A percentile compares a stretch with the other conserved stretches of the same genome.
phyloP scores from a whole-genome alignment of 148 eudicot species.

The Chenopodium suecicum region DNA sequence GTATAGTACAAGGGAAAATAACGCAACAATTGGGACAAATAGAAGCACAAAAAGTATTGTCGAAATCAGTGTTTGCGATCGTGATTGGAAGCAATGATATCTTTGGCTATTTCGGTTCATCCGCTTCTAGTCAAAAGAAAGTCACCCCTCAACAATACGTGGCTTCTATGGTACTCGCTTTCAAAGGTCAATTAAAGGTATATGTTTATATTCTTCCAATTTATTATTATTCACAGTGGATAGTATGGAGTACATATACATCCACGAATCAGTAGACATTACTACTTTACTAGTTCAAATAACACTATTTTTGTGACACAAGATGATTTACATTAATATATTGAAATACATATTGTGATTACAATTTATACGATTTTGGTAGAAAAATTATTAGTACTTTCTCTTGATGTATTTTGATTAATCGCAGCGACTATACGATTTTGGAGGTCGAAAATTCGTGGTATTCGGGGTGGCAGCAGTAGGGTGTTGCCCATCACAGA shows the following conservation, averaged over 20 bases:
- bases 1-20: constrained; percentile 38
- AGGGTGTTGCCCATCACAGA: constrained; percentile 72
- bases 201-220: not conserved
- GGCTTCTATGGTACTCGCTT: constrained; percentile 44
- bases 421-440: constrained; percentile 47
- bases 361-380: no score
- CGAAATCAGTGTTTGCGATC: constrained; percentile 55
- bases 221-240: no score
- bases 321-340: no score
- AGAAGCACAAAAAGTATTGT: constrained; percentile 34
- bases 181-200: constrained; percentile 60
- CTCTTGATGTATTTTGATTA: no score
- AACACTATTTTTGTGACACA: no score
- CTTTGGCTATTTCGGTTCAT: constrained; percentile 42
- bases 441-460: constrained; percentile 63
- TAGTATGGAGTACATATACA: no score
- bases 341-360: no score
- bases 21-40: constrained; percentile 39
- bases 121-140: constrained; percentile 25
- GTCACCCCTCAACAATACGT: constrained; percentile 53
- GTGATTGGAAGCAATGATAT: constrained; percentile 83
- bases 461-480: constrained; percentile 49
- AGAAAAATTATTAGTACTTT: not conserved
- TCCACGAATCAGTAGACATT: no score
- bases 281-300: no score